Base-by-base conservation (phyloP, 2,329 filamentous ascomycete species). In the Colletotrichum horii region DNA sequence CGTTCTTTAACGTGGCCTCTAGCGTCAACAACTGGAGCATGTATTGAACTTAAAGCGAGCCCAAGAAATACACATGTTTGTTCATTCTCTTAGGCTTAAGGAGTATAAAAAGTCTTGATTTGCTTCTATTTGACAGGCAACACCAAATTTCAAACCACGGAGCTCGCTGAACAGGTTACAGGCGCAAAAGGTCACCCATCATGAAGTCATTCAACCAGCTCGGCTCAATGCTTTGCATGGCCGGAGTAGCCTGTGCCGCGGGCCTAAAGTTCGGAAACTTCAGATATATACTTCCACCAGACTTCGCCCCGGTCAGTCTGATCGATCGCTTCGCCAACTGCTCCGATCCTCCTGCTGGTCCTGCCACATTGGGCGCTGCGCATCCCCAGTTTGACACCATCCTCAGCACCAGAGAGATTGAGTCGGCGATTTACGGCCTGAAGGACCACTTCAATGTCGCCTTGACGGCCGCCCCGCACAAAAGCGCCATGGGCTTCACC, bases 361-460 rank as follows among this genome's bases (percentile, higher is more conserved):
- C 83, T 8, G 82, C 82, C 6, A 75, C 78, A 8, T 15, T 32
- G 9, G 30, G 24, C 38, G 12, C 32, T 3, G 78, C 84, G 30
- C 81, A 84, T 30, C 80, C 83, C 69, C 80, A 80, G 36, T 84
- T 89, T 68, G 75, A 81, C 55, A 85, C 83, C 65, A 86, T 89
- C 78, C 83, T 90, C 78, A 89, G 85, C 66, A 80, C 84, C 55
- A 77, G 78, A 9, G 88, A 90, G 77, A 82, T 90, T 62, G 81
- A 82, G 30, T 86, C 86, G 2, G 88, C 84, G 2, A 81, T 89
- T 38, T 78, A 85, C 26, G 85, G 83, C 32, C 84, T 90, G 24
- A 83, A 83, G 16, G 83, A 77, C n/a, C 79, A 79, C 12, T 88
- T 85, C 71, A 80, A 84, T 5, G 81, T 88, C 32, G 78, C 79